Base-by-base conservation (phyloP, 768 basidiomycete species). In the Trametes sanguinea region DNA sequence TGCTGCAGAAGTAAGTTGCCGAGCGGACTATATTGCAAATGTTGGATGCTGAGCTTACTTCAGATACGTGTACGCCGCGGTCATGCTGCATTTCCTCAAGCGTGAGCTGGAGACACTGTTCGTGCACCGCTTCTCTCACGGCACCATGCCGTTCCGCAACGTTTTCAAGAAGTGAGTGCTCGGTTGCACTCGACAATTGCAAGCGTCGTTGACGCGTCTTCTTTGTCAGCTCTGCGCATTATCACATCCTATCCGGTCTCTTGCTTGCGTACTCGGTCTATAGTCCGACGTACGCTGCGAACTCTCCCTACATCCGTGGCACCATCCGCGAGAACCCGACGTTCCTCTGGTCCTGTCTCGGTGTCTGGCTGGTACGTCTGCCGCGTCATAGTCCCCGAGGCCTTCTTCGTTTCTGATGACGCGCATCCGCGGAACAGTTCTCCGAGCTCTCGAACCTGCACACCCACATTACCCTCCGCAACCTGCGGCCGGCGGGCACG, bases 111-210 rank as follows among this genome's bases (percentile, higher is more conserved):
- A 99, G 76, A 95, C 97, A 2, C 60, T 95, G 4, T 96, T 94
- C 69, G 85, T 99, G 1, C 97, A 99, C 73, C 90, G 92, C 10
- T 98, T 98, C 81, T 98, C 95, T 33, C 86, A 94, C 75, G 90
- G 87, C 1, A 97, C 96, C 0, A 96, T 98, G 91, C 97, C 96
- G 1, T 75, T 88, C 60, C 69, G 71, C 61, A 92, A 94, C 71
- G 83, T 98, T 39, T 88, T 96, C 79, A 90, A 88, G 74, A 99
- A 99, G 96, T 97, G 57, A 32, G 83, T 67, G 7, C n/a, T 32
- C 29, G 14, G 35, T 35, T 22, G 4, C 46, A 40, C 5, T 3
- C 13, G 8, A 1, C n/a, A 17, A 48, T n/a, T 2, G 29, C n/a
- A 14, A 27, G 22, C 48, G 42, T 30, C 29, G 65, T 29, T 67